Percentiles rank a stretch among this genome's conserved stretches.
Conservation (phyloP, 2,329 filamentous ascomycete genomes). For the Epichloe sibirici region DNA sequence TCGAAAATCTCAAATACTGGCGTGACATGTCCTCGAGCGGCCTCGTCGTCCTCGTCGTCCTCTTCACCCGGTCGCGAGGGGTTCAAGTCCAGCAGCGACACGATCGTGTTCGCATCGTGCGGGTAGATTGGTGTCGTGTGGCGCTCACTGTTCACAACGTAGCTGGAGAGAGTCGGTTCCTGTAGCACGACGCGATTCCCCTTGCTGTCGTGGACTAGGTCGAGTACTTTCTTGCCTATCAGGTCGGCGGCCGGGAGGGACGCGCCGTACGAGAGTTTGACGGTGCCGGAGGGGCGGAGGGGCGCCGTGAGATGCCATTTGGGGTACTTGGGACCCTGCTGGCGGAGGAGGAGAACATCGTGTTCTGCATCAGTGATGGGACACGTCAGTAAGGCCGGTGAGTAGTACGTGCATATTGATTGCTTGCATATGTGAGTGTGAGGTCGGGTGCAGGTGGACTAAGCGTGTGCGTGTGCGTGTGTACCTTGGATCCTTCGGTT, state of each 20-base stretch:
- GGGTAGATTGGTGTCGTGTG: slow-evolving; percentile 68
- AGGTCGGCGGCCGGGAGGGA: slow-evolving; percentile 40
- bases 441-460: too few species aligned
- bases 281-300: slow-evolving; percentile 17
- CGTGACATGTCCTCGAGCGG: slow-evolving; percentile 18
- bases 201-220: slow-evolving; percentile 41
- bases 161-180: slow-evolving; percentile 60
- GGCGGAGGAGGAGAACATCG: slow-evolving; percentile 28
- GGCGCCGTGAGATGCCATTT: slow-evolving; percentile 28
- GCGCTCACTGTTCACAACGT: slow-evolving; percentile 54
- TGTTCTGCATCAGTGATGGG: slow-evolving; percentile 18
- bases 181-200: slow-evolving; percentile 42
- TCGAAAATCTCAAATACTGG: slow-evolving; percentile 63
- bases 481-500: slow-evolving; percentile 17
- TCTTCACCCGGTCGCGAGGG: slow-evolving; percentile 29
- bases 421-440: too few species aligned
- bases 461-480: background rate
- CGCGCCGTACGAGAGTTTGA: slow-evolving; percentile 32
- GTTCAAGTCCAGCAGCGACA: slow-evolving; percentile 65
- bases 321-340: slow-evolving; percentile 22
- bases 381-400: background rate
- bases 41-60: slow-evolving; percentile 16
- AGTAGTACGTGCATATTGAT: background rate
- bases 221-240: slow-evolving; percentile 49
- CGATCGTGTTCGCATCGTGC: slow-evolving; percentile 61